These are phyloP conservation scores for Metarhizium rileyi DNA, from an alignment of 2,329 filamentous ascomycete species.

Conservation along the genomic window DNA sequence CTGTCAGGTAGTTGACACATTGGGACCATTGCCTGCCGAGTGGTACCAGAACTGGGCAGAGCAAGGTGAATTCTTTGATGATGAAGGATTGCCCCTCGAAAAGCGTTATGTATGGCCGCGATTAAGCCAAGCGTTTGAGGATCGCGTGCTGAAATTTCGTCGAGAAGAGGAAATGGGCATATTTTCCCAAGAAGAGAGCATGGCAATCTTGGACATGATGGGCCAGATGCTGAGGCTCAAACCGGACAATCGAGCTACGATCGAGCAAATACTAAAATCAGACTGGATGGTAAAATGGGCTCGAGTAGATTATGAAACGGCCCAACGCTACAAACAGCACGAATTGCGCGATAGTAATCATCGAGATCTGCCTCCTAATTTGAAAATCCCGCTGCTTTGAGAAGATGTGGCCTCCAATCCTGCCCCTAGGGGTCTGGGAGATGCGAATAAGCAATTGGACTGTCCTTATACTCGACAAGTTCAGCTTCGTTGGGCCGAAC, in stretches of 20 bases:
- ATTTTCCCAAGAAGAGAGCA: constrained; percentile 4
- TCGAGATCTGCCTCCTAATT: no score
- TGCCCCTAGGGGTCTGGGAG: no score
- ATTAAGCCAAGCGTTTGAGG: constrained; percentile 1
- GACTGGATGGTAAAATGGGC: constrained; percentile 16
- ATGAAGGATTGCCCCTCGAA: not conserved
- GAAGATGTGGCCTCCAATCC: no score
- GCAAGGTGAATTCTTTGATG: not conserved
- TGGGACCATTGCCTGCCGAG: constrained; percentile 6
- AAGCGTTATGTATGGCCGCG: constrained; percentile 1
- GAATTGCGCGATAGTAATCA: no score
- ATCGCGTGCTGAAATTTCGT: constrained; percentile 7
- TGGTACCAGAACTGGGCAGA: constrained; percentile 6
- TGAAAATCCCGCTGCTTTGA: no score
- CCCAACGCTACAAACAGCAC: no score
- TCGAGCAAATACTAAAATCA: constrained; percentile 4
- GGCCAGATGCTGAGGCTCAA: constrained; percentile 5
- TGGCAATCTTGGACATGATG: constrained; percentile 7
- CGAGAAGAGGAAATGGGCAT: constrained; percentile 1
- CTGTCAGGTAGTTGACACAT: constrained; percentile 1
- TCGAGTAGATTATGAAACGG: constrained; percentile 2
- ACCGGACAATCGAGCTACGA: constrained; percentile 5
- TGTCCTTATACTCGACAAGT: constrained; percentile 1
- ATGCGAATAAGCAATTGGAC: constrained; percentile 2
- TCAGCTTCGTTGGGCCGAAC: not conserved